A percentile compares a stretch with the other conserved stretches of the same genome.
Conservation (phyloP, 1,284 basidiomycete species). For the Pholiota adiposa region DNA sequence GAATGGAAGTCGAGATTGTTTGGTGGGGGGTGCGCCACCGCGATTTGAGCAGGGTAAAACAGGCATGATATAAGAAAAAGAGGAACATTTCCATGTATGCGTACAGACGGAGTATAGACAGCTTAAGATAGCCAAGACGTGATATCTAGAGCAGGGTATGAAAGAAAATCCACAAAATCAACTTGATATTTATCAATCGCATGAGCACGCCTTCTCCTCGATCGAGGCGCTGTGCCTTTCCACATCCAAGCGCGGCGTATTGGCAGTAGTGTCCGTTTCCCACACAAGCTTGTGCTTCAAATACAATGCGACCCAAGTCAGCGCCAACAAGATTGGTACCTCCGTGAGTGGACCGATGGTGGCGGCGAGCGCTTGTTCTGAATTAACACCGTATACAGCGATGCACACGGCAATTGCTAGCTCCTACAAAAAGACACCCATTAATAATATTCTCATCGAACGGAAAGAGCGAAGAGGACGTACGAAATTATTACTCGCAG, state of each 20-base stretch:
- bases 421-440: constrained; percentile 45
- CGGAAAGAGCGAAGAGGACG: constrained; percentile 5
- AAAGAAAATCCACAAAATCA: not conserved
- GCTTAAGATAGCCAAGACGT: no score
- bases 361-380: constrained; percentile 77
- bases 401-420: constrained; percentile 86
- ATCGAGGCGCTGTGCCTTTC: not conserved
- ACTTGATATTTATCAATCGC: not conserved
- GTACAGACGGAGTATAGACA: no score
- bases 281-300: constrained; percentile 53
- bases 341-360: constrained; percentile 82
- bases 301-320: constrained; percentile 75
- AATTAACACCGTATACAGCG: constrained; percentile 76
- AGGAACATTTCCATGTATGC: no score
- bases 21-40: no score
- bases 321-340: constrained; percentile 74
- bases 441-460: not conserved
- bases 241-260: not conserved
- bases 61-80: no score
- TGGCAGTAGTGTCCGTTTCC: constrained; percentile 27
- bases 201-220: not conserved
- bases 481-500: constrained; percentile 48
- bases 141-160: no score
- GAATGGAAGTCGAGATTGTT: not conserved
- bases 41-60: no score